phyloP scores from a whole-genome alignment of 2,329 filamentous ascomycete genomes.

The Sclerotinia subarctica region DNA sequence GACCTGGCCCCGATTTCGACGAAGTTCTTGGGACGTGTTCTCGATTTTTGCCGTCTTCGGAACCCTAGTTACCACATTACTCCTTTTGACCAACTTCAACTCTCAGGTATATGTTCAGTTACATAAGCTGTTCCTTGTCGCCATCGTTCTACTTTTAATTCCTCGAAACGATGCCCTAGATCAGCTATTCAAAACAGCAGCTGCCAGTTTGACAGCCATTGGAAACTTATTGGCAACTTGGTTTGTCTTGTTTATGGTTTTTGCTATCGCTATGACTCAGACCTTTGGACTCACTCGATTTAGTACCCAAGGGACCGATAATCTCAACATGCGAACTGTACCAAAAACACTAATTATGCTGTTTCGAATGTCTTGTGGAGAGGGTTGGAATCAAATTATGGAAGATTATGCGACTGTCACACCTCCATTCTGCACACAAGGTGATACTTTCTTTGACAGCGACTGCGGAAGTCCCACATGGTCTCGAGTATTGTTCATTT shows the following conservation, averaged over 20 bases:
- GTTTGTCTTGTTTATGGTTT: constrained; percentile 95
- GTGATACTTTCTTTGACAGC: constrained; percentile 71
- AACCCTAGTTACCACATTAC: constrained; percentile 75
- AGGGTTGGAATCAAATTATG: constrained; percentile 97
- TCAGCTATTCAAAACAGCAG: constrained; percentile 97
- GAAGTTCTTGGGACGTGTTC: constrained; percentile 94
- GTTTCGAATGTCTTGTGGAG: constrained; percentile 88
- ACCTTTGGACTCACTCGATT: constrained; percentile 94
- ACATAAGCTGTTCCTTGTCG: constrained; percentile 92
- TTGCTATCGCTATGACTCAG: constrained; percentile 93
- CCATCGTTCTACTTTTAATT: constrained; percentile 84
- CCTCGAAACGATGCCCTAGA: constrained; percentile 95
- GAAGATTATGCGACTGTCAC: constrained; percentile 84
- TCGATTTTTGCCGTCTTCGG: constrained; percentile 76
- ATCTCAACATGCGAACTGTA: constrained; percentile 90
- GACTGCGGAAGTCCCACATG: constrained; percentile 91
- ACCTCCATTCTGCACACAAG: constrained; percentile 76
- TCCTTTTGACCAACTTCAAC: constrained; percentile 62
- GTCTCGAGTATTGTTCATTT: constrained; percentile 86
- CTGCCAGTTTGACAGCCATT: constrained; percentile 86
- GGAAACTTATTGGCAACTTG: constrained; percentile 91
- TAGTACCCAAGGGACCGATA: constrained; percentile 65
- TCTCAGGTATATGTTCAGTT: constrained; percentile 68
- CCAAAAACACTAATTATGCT: constrained; percentile 91
- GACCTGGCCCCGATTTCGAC: constrained; percentile 86